Percentiles rank a stretch among this genome's conserved stretches.
These are phyloP conservation scores for Hibiscus tridactylites DNA, from an alignment of 345 rosid species.

Conservation along the genomic window DNA sequence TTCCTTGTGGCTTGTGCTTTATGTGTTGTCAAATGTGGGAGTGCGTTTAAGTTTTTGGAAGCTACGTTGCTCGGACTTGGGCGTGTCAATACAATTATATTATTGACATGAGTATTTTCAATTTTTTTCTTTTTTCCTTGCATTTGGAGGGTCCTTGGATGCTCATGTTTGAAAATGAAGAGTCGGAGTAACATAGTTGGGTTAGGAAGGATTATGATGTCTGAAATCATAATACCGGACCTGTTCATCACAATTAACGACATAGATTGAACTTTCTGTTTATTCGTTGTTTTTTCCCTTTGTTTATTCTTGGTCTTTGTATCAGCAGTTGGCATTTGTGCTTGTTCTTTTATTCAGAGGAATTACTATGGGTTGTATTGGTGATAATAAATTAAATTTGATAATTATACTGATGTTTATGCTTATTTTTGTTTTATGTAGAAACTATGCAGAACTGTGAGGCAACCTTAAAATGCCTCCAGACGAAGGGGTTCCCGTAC, in stretches of 20 bases:
- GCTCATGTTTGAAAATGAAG: too few relatives aligned
- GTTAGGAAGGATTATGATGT: background rate
- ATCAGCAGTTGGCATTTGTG: background rate
- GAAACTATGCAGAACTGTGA: conserved; percentile 44
- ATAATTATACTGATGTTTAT: background rate
- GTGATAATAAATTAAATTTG: background rate
- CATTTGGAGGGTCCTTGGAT: too few relatives aligned
- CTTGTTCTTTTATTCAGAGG: background rate
- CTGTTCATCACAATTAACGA: background rate
- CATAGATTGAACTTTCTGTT: background rate
- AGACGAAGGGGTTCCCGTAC: conserved; percentile 33
- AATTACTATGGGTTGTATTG: background rate
- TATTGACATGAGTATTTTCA: too few relatives aligned
- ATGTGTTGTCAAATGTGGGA: background rate
- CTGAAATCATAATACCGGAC: background rate
- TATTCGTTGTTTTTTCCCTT: background rate
- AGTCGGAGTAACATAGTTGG: too few relatives aligned
- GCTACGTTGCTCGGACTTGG: too few relatives aligned
- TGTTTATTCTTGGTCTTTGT: background rate
- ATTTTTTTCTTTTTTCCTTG: too few relatives aligned
- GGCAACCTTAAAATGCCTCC: conserved; percentile 48
- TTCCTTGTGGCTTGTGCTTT: background rate
- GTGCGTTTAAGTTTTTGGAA: background rate
- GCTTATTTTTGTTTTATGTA: conserved; percentile 13
- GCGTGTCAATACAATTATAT: too few relatives aligned